Evolutionary conservation across 768 basidiomycete genomes (phyloP).

Genomic region (Boletellus ananas): DNA sequence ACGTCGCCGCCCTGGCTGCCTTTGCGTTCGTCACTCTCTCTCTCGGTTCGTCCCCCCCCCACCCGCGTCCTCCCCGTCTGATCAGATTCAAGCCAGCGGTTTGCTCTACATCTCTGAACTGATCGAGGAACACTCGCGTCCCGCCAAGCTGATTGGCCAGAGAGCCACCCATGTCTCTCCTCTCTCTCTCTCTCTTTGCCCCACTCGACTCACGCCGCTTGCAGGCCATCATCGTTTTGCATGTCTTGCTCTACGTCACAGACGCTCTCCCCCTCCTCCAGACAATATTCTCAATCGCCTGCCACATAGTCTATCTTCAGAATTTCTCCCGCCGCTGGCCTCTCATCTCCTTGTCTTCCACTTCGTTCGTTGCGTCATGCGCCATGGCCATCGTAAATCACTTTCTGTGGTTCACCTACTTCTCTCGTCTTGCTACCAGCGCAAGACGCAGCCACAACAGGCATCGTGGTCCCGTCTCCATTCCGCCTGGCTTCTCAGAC

Average conservation of each 20-base stretch:
- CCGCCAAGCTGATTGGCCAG: conserved; percentile 80
- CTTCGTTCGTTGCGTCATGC: conserved; percentile 83
- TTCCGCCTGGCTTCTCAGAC: conserved; percentile 56
- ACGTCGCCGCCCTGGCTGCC: conserved; percentile 69
- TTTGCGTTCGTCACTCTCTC: conserved; percentile 92
- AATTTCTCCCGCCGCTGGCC: conserved; percentile 93
- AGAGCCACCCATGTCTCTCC: conserved; percentile 82
- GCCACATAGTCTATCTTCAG: conserved; percentile 86
- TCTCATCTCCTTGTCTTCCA: conserved; percentile 83
- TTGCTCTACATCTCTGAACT: conserved; percentile 91
- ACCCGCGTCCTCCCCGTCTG: neutral
- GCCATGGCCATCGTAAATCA: conserved; percentile 83
- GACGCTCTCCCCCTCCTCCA: conserved; percentile 79
- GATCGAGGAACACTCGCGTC: conserved; percentile 87
- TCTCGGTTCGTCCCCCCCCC: conserved; percentile 56
- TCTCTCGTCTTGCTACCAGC: conserved; percentile 67
- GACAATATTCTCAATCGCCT: conserved; percentile 72
- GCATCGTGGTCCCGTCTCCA: conserved; percentile 39
- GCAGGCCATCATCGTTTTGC: conserved; percentile 76
- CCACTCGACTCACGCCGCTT: conserved; percentile 5
- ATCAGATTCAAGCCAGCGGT: conserved; percentile 68
- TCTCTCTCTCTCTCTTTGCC: neutral
- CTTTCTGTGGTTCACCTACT: conserved; percentile 96
- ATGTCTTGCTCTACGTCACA: conserved; percentile 69
- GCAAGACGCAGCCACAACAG: conserved; percentile 48